These are phyloP conservation scores for Wickerhamomyces rabaulensis DNA, from an alignment of 805 yeast genomes.

Conservation along the genomic window DNA sequence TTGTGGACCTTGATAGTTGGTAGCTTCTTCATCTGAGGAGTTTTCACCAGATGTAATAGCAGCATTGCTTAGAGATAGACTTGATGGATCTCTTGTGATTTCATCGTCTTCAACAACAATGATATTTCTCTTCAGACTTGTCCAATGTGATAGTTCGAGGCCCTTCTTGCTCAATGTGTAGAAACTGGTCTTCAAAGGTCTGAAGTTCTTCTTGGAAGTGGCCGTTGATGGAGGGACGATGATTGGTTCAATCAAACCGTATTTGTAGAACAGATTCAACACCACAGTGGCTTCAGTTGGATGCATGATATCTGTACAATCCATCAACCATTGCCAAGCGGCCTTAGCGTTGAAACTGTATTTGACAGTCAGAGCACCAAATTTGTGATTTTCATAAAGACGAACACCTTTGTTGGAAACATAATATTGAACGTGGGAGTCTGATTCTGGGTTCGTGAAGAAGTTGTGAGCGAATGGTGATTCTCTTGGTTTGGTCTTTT, in stretches of 20 bases:
- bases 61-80: conserved; percentile 16
- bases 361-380: conserved; percentile 28
- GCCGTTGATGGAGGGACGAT: conserved; percentile 30
- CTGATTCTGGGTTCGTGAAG: conserved; percentile 87
- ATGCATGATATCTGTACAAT: conserved; percentile 71
- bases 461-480: conserved; percentile 73
- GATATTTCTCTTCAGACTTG: conserved; percentile 3
- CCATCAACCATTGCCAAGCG: conserved; percentile 81
- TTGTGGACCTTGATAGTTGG: background rate
- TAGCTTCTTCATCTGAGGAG: conserved; percentile 12
- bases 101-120: conserved; percentile 15
- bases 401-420: conserved; percentile 63
- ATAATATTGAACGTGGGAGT: conserved; percentile 75
- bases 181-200: conserved; percentile 32
- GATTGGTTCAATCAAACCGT: conserved; percentile 44
- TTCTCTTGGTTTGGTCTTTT: conserved; percentile 17
- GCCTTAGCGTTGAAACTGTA: conserved; percentile 71
- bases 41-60: conserved; percentile 6
- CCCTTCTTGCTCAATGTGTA: conserved; percentile 43
- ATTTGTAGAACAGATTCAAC: conserved; percentile 43
- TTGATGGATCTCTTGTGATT: conserved; percentile 8
- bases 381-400: conserved; percentile 39
- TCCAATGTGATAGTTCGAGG: conserved; percentile 33
- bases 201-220: conserved; percentile 22
- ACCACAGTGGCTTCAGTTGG: conserved; percentile 48